Conservation (phyloP, 208 protist genomes). For the Trypanosoma scelopori region DNA sequence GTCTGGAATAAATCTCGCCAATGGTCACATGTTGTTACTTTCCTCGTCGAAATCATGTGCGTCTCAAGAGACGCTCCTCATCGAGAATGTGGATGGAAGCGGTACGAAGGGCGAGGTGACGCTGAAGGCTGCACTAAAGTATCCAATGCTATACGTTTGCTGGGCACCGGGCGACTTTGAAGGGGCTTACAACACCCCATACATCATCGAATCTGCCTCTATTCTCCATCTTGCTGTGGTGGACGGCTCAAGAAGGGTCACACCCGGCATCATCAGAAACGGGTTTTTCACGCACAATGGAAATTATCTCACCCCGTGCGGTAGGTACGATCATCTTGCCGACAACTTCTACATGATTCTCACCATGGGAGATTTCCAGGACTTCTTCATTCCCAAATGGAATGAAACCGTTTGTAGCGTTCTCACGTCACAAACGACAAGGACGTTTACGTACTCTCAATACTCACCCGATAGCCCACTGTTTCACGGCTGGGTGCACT, state of each 20-base stretch:
- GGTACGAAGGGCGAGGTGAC: constrained; percentile 5
- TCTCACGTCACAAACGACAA: constrained; percentile 5
- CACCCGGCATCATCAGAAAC: neutral
- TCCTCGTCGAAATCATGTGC: neutral
- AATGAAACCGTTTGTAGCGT: constrained; percentile 17
- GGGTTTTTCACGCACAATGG: constrained; percentile 10
- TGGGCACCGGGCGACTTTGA: neutral
- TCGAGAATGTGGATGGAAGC: neutral
- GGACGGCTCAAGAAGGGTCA: constrained; percentile 10
- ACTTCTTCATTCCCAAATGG: constrained; percentile 18
- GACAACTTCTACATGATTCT: constrained; percentile 19
- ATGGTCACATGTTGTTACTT: constrained; percentile 1
- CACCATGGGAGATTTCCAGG: constrained; percentile 20
- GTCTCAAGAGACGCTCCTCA: neutral
- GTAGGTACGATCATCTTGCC: constrained; percentile 2
- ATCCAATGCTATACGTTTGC: neutral
- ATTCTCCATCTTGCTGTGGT: neutral
- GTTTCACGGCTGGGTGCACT: neutral
- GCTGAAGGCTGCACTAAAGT: neutral
- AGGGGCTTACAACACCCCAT: neutral
- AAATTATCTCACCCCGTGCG: constrained; percentile 18
- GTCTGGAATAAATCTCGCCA: constrained; percentile 6
- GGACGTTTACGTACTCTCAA: constrained; percentile 4
- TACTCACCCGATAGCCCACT: neutral
- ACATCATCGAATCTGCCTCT: neutral